Evolutionary conservation across 2,329 filamentous ascomycete species (phyloP), one percentile per base, ranked within the genome.

Genomic region (Pseudogymnoascus sp.): DNA sequence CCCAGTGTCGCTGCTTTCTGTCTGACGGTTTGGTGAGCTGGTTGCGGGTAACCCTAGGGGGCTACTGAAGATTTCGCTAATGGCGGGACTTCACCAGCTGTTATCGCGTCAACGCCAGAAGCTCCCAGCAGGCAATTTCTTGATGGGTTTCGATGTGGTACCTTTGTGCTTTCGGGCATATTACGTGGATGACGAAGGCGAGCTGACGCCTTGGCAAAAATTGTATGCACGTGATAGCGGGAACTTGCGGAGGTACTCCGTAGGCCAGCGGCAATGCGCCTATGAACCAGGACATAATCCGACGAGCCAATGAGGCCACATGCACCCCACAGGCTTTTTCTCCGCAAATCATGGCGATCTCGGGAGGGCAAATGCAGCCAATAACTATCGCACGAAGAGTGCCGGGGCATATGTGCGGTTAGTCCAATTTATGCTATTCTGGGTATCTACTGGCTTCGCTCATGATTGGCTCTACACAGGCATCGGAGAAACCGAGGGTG

Each of bases 311-410:
- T 57, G 47, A 57, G 47, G 47, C 16, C 47, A 57, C 47, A 57
- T 57, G 47, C 47, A 57, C 47, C 47, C 47, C 47, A 57, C 47
- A n/a, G 47, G 47, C 47, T 57, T 30, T 57, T 57, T 57, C 47
- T 57, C 47, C 12, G 47, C 47, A 57, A 57, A 57, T 57, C 22
- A 57, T 16, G 11, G n/a, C 28, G n/a, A 38, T 16, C 36, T 38
- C n/a, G 16, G 36, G 36, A 38, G 36, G 36, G 36, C 36, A 38
- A 5, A 38, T 16, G 36, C 36, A 37, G 36, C 36, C 14, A 37
- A 37, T 37, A 37, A 37, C 36, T 37, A 37, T n/a, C 14, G 36
- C 36, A 37, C 36, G 36, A 37, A 37, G 36, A 2, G 14, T 37
- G 14, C 36, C 2, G 14, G 36, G 36, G 14, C 36, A 37, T 37